Percentiles rank a stretch among this genome's conserved stretches.
phyloP scores from a whole-genome alignment of 345 rosid species.

The Zanthoxylum bungeanum region DNA sequence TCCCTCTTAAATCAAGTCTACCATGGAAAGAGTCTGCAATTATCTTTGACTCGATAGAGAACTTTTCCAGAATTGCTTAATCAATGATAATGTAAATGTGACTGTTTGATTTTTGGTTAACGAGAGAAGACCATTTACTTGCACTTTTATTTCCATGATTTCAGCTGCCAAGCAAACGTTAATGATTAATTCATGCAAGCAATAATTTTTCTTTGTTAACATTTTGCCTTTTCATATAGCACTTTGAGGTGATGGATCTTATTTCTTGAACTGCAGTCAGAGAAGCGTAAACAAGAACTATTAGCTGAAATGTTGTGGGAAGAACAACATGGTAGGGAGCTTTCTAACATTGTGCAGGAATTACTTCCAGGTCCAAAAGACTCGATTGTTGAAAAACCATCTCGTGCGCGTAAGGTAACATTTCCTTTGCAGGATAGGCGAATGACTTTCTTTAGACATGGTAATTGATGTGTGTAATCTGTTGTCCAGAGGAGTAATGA shows the following conservation, averaged over 20 bases:
- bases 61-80: neutral
- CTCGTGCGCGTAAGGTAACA: constrained; percentile 49
- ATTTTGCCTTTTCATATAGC: neutral
- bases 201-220: constrained; percentile 2
- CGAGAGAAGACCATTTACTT: neutral
- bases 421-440: constrained; percentile 7
- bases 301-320: constrained; percentile 66
- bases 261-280: constrained; percentile 52
- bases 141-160: neutral
- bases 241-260: constrained; percentile 6
- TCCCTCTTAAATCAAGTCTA: neutral
- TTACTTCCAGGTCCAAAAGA: constrained; percentile 50
- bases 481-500: constrained; percentile 65
- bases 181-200: neutral
- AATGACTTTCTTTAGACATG: neutral
- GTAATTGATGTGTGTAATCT: neutral
- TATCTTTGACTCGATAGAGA: neutral
- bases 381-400: constrained; percentile 39
- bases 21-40: neutral
- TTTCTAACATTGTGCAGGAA: constrained; percentile 58
- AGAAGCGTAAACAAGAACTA: constrained; percentile 68
- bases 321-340: constrained; percentile 61
- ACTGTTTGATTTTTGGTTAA: constrained; percentile 6
- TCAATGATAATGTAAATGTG: neutral
- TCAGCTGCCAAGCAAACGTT: neutral